Conservation (phyloP, 2,329 filamentous ascomycete genomes). For the Stemphylium beticola region DNA sequence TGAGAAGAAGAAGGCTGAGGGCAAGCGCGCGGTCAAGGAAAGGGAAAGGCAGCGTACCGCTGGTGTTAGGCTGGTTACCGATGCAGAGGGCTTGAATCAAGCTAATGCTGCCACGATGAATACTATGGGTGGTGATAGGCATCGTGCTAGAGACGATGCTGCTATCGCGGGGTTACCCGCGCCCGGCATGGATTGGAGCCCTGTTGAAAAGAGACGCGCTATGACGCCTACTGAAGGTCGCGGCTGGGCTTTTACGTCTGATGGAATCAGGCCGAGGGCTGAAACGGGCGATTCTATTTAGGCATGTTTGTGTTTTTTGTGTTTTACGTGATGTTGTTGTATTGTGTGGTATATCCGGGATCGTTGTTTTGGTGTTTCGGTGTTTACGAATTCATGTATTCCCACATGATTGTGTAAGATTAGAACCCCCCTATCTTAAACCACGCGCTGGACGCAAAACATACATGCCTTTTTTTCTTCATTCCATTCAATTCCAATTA, state of each 20-base stretch:
- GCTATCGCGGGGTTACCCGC: slow-evolving; percentile 37
- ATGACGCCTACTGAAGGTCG: slow-evolving; percentile 49
- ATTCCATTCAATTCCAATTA: no score
- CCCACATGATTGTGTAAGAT: no score
- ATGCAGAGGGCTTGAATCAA: slow-evolving; percentile 1
- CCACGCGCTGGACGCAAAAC: no score
- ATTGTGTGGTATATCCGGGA: no score
- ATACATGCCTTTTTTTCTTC: no score
- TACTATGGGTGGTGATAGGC: slow-evolving; percentile 14
- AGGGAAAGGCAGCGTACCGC: slow-evolving; percentile 40
- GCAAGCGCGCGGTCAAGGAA: slow-evolving; percentile 39
- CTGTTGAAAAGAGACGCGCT: slow-evolving; percentile 45
- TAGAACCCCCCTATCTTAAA: no score
- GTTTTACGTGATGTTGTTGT: not conserved
- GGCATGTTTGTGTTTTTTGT: not conserved
- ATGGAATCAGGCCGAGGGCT: slow-evolving; percentile 43
- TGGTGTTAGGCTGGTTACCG: slow-evolving; percentile 24
- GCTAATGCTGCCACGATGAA: not conserved
- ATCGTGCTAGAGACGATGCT: slow-evolving; percentile 44
- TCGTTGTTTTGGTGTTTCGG: no score
- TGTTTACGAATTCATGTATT: no score
- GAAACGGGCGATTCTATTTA: slow-evolving; percentile 44
- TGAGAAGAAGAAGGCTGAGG: slow-evolving; percentile 64
- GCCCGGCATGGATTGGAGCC: slow-evolving; percentile 49
- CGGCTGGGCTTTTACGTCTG: slow-evolving; percentile 37